These are phyloP conservation scores for Termitomyces sp. DNA, from an alignment of 768 basidiomycete genomes.

Conservation along the genomic window DNA sequence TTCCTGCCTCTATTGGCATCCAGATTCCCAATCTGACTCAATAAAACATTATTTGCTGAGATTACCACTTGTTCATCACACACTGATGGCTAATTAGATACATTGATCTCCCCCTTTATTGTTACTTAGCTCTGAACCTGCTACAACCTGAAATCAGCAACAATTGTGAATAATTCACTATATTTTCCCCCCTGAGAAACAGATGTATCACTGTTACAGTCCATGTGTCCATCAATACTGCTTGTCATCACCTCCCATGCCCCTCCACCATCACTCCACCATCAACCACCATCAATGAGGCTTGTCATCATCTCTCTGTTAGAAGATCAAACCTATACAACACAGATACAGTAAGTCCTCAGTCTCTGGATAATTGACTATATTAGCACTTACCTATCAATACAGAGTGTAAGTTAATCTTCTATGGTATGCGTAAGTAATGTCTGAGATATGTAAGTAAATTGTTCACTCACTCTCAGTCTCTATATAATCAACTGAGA, in stretches of 20 bases:
- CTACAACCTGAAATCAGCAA: not conserved
- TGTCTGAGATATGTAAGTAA: too few relatives aligned
- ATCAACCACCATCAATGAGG: not conserved
- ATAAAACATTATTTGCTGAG: too few relatives aligned
- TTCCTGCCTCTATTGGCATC: too few relatives aligned
- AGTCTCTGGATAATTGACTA: too few relatives aligned
- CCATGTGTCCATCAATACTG: not conserved
- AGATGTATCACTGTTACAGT: not conserved
- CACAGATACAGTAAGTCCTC: too few relatives aligned
- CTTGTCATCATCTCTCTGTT: not conserved
- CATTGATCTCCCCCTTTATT: not conserved
- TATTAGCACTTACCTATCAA: too few relatives aligned
- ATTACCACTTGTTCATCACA: not conserved
- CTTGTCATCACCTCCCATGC: not conserved
- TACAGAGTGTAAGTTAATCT: too few relatives aligned
- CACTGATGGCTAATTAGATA: not conserved
- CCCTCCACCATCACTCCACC: not conserved
- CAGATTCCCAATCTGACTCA: too few relatives aligned
- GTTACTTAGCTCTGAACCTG: not conserved
- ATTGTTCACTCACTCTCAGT: too few relatives aligned
- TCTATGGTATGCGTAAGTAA: too few relatives aligned
- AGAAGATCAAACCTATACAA: too few relatives aligned
- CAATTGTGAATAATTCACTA: not conserved
- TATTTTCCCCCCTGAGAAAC: not conserved
- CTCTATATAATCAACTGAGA: too few relatives aligned